These are phyloP conservation scores for Mycosphaerelloides madeirae DNA, from an alignment of 2,329 filamentous ascomycete species.

Conservation along the genomic window DNA sequence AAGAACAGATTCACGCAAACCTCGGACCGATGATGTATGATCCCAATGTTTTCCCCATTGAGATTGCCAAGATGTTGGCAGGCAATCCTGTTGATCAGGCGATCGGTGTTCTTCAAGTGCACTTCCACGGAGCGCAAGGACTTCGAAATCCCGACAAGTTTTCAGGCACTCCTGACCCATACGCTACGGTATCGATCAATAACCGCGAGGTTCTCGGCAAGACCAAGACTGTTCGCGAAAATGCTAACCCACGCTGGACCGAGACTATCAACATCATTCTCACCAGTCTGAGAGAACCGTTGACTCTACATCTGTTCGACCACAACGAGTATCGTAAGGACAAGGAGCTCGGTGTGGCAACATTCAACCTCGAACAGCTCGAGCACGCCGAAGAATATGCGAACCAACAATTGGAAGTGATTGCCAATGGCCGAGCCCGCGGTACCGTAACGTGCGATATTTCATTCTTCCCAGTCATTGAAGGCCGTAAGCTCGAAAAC, in stretches of 20 bases:
- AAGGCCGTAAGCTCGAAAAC: constrained; percentile 65
- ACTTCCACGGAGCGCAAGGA: constrained; percentile 82
- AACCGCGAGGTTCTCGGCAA: constrained; percentile 73
- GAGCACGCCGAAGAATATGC: constrained; percentile 74
- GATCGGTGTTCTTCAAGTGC: constrained; percentile 87
- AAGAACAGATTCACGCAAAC: constrained; percentile 92
- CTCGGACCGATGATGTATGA: constrained; percentile 96
- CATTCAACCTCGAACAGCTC: constrained; percentile 77
- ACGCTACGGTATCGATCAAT: constrained; percentile 79
- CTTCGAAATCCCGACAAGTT: constrained; percentile 96
- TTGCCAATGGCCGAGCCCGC: constrained; percentile 76
- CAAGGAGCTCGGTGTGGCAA: constrained; percentile 84
- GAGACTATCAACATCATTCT: constrained; percentile 95
- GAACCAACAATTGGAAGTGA: constrained; percentile 78
- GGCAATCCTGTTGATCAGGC: constrained; percentile 92
- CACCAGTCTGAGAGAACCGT: constrained; percentile 79
- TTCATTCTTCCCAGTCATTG: constrained; percentile 90
- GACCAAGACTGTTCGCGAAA: constrained; percentile 84
- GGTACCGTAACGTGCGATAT: constrained; percentile 77
- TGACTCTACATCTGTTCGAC: constrained; percentile 82
- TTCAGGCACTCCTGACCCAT: constrained; percentile 85
- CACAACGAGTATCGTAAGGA: constrained; percentile 96
- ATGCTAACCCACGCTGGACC: constrained; percentile 84
- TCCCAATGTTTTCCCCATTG: constrained; percentile 95
- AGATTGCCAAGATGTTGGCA: constrained; percentile 96